Evolutionary conservation across 148 eudicot species (phyloP), one percentile per base, ranked within the genome.

Genomic region (Selenicereus undatus): DNA sequence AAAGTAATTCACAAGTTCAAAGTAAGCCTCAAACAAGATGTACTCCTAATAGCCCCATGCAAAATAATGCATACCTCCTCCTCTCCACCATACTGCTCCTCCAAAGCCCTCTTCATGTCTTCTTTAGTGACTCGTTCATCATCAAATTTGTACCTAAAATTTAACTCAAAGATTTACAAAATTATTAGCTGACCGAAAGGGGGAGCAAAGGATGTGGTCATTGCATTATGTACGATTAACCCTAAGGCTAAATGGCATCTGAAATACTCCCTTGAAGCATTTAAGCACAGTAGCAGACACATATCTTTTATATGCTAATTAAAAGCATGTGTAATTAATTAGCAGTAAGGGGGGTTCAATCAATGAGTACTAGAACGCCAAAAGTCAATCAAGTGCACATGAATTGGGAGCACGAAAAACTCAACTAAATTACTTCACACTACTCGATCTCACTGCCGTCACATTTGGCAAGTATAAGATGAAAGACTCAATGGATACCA

Each of bases 21-120:
- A 76, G 43, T n/a, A 42, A 42, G 1, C 71, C 35, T 81, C 58
- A 32, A 24, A 58, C 29, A 74, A 70, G 29, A 32, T 62, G 77
- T 11, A 71, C 21, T 22, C 75, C 4, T 16, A 74, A 75, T 48
- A 29, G 14, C 68, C 36, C 21, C 27, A 69, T 43, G 51, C 26
- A 16, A 68, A 24, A 45, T 12, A 69, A 79, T 71, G 32, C 48
- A 69, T 82, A 93, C 99, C 98, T 96, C 99, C 86, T 96, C 99
- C 86, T 96, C 99, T 54, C 99, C 99, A 78, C 99, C 99, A 90
- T 90, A 96, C 76, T 93, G 99, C 86, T 96, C 99, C 80, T 96
- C 99, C 81, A 96, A 77, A 77, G 93, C 97, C 86, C 95, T 87
- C 89, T 93, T 95, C 81, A 84, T 54, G 82, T 95, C 97, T 90